These are phyloP conservation scores for Fusarium concolor DNA, from an alignment of 2,329 filamentous ascomycete genomes.

Conservation along the genomic window DNA sequence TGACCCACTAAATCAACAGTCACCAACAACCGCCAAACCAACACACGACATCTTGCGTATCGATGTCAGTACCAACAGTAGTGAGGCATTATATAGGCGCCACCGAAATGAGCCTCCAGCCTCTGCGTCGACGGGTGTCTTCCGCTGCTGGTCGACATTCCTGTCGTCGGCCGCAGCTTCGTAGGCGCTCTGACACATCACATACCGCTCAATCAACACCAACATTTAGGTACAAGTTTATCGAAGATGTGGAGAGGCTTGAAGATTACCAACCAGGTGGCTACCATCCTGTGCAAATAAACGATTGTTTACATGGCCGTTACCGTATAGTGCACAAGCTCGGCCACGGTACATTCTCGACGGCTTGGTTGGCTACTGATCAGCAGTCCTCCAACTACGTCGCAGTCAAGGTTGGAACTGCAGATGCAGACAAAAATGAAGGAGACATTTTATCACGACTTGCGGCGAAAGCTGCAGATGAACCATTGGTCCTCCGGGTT, in stretches of 20 bases:
- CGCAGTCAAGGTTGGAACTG: constrained; percentile 50
- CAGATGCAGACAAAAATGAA: constrained; percentile 41
- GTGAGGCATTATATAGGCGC: no score
- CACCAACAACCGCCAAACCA: no score
- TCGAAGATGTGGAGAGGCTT: constrained; percentile 43
- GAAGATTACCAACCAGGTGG: constrained; percentile 50
- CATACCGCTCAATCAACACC: neutral
- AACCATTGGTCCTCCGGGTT: constrained; percentile 27
- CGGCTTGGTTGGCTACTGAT: constrained; percentile 51
- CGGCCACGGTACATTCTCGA: constrained; percentile 49
- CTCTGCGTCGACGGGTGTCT: no score
- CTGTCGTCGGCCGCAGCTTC: no score
- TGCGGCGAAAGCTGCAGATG: neutral
- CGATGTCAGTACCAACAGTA: no score
- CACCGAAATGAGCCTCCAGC: no score
- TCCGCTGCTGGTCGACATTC: no score
- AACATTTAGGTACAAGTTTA: constrained; percentile 24
- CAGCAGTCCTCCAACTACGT: constrained; percentile 43
- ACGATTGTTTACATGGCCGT: constrained; percentile 49
- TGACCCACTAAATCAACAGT: no score
- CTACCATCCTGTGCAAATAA: constrained; percentile 55
- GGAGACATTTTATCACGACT: constrained; percentile 41
- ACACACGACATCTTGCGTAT: no score
- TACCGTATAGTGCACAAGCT: constrained; percentile 49
- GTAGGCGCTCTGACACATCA: no score